Percentiles rank a stretch among this genome's conserved stretches.
Evolutionary conservation across 2,329 filamentous ascomycete genomes (phyloP).

Genomic region (Aspergillus floridensis): DNA sequence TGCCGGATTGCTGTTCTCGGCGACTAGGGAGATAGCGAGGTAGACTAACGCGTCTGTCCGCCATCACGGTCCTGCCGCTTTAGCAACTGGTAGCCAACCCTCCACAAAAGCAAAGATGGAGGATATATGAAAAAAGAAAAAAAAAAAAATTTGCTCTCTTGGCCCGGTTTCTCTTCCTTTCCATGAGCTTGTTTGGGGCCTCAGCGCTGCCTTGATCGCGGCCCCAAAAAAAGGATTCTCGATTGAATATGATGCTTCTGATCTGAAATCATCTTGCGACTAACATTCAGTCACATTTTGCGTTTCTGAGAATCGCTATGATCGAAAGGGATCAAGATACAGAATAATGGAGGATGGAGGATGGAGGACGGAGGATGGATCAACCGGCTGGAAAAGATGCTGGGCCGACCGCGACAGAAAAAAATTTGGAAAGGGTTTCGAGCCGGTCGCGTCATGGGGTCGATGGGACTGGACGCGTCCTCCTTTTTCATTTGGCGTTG

Average conservation of each 20-base stretch:
- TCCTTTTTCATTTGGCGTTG: conserved; percentile 5
- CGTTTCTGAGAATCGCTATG: too few species aligned
- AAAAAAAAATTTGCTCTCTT: not conserved
- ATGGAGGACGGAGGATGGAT: not conserved
- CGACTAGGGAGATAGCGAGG: not conserved
- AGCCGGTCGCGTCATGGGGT: conserved; percentile 8
- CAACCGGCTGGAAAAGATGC: not conserved
- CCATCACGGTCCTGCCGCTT: conserved; percentile 32
- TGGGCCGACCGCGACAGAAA: not conserved
- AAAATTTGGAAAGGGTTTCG: not conserved
- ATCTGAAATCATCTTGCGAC: too few species aligned
- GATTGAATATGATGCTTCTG: too few species aligned
- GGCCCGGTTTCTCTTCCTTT: not conserved
- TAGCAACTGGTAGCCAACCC: conserved; percentile 26
- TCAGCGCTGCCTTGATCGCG: not conserved
- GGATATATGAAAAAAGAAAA: not conserved
- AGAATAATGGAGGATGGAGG: too few species aligned
- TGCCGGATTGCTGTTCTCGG: conserved; percentile 19
- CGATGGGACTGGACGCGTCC: not conserved
- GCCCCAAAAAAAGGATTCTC: not conserved
- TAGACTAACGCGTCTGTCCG: conserved; percentile 24
- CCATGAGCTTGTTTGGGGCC: not conserved
- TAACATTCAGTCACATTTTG: too few species aligned
- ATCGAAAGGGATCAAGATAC: too few species aligned
- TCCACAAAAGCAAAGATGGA: not conserved